Evolutionary conservation across 305 asterid species (phyloP), one percentile per base, ranked within the genome.

Genomic region (Fraxinus dipetala): DNA sequence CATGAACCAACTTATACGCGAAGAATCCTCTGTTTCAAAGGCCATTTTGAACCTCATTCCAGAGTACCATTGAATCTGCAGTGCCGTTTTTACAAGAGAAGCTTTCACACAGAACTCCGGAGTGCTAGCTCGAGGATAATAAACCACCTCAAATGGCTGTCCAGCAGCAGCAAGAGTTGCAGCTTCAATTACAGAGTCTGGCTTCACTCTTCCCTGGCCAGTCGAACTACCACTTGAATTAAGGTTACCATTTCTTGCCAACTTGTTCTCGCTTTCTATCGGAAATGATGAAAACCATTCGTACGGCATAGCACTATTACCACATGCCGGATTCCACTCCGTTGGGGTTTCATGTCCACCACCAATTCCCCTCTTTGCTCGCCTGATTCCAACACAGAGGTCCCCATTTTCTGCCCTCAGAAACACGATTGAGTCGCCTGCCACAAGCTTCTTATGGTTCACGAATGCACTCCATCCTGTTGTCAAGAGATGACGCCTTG

Each of bases 1-100:
- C 95, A 92, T 90, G 80, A 92, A 95, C 98, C 98, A 95, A 84
- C 98, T 95, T 78, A 93, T 92, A 10, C 98, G 85, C 0, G 98
- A 92, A 20, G 98, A 93, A 83, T 95, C 98, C 87, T 95, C 98
- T 0, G 98, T 92, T 83, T 95, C 98, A 32, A 95, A 92, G 0
- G 97, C 87, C 98, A 95, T 95, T 84, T 93, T 95, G 83, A 92
- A 95, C 90, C 98, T 90, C 96, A 92, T 89, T 8, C 98, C 98
- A 0, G 95, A 72, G 88, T 91, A 86, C 98, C 98, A 93, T 1
- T 89, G 86, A 40, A 88, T 84, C 75, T 84, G 93, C 86, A 92
- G 35, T 35, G 98, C 94, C 6, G 86, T 81, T 78, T 87, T 92
- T 74, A 95, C 97, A 34, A 86, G 85, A 4, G 91, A 83, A 3